Evolutionary conservation across 2,329 filamentous ascomycete species (phyloP).

Genomic region (Trichoderma afroharzianum): DNA sequence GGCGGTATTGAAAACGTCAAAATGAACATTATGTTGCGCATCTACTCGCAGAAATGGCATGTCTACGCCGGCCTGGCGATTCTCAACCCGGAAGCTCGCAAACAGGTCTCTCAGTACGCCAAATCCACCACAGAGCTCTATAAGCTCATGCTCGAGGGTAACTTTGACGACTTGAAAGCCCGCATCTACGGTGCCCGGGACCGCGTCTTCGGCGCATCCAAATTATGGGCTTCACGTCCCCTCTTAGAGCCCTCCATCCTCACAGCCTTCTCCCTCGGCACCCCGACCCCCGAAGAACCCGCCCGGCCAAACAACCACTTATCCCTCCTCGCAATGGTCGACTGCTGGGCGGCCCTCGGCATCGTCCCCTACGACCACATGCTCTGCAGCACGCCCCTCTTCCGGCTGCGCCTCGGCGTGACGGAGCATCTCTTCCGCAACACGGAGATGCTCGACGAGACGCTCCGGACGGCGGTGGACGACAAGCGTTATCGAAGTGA

Average conservation of each 20-base stretch:
- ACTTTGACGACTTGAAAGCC: constrained; percentile 66
- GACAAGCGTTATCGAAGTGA: constrained; percentile 93
- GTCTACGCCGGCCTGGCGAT: constrained; percentile 97
- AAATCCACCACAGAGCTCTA: constrained; percentile 88
- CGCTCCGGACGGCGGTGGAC: constrained; percentile 78
- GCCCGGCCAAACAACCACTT: constrained; percentile 86
- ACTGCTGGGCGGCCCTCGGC: constrained; percentile 92
- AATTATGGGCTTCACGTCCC: constrained; percentile 57
- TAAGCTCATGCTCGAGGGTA: constrained; percentile 92
- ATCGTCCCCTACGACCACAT: constrained; percentile 99
- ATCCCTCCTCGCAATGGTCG: constrained; percentile 90
- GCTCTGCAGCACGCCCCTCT: constrained; percentile 97
- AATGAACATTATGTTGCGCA: constrained; percentile 95
- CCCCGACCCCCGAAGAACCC: constrained; percentile 51
- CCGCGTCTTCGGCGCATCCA: constrained; percentile 65
- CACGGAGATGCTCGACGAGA: constrained; percentile 73
- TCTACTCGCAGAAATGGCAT: constrained; percentile 99
- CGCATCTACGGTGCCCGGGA: constrained; percentile 64
- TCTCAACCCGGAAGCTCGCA: constrained; percentile 85
- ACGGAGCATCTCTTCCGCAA: constrained; percentile 94
- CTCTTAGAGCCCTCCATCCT: constrained; percentile 80
- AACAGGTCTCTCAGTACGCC: constrained; percentile 93
- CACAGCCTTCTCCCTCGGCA: constrained; percentile 81
- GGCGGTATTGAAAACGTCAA: constrained; percentile 99
- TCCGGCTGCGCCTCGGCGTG: constrained; percentile 95